Conservation (phyloP, 768 basidiomycete genomes). For the Favolaschia claudopus region DNA sequence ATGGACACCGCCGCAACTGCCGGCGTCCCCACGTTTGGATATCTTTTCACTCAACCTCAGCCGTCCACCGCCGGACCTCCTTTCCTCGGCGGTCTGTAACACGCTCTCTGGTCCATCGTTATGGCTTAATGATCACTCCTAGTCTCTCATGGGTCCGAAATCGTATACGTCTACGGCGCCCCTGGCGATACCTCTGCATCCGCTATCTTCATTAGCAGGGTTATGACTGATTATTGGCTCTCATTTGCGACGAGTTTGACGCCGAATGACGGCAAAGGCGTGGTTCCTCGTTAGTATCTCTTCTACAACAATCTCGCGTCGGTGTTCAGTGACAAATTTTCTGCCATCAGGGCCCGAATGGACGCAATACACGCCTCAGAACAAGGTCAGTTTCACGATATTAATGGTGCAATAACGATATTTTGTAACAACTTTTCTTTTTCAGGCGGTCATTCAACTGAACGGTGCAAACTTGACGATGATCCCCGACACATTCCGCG, state of each 20-base stretch:
- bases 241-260: constrained; percentile 52
- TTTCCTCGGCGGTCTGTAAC: constrained; percentile 40
- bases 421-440: neutral
- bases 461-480: constrained; percentile 29
- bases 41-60: constrained; percentile 47
- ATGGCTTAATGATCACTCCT: neutral
- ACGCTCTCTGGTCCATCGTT: constrained; percentile 14
- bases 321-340: neutral
- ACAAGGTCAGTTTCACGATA: neutral
- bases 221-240: constrained; percentile 55
- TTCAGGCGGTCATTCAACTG: constrained; percentile 29
- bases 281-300: constrained; percentile 35
- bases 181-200: constrained; percentile 15
- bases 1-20: constrained; percentile 41
- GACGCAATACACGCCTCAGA: constrained; percentile 30
- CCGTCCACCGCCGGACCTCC: constrained; percentile 25
- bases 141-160: constrained; percentile 42
- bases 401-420: neutral
- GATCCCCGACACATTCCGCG: constrained; percentile 32
- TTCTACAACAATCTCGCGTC: too few species aligned
- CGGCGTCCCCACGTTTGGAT: constrained; percentile 44
- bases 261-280: constrained; percentile 54
- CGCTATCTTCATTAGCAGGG: constrained; percentile 34
- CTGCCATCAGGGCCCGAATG: constrained; percentile 25
- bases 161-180: constrained; percentile 40